Evolutionary conservation across 805 yeast species (phyloP).

Genomic region (Lipomyces starkeyi): DNA sequence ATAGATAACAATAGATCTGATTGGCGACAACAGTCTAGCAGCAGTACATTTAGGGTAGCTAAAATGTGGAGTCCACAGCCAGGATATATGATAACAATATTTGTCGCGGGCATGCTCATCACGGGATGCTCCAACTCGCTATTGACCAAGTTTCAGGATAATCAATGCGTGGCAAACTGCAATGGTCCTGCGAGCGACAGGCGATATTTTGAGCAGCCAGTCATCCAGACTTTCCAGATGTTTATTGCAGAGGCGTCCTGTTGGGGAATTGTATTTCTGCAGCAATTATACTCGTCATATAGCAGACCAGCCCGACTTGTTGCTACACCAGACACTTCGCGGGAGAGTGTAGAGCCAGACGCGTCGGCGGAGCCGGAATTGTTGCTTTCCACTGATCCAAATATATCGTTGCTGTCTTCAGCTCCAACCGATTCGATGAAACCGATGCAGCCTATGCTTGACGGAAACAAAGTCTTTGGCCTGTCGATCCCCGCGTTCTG

Average conservation of each 20-base stretch:
- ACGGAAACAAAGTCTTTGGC: slow-evolving; percentile 45
- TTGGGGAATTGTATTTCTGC: slow-evolving; percentile 47
- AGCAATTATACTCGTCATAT: slow-evolving; percentile 10
- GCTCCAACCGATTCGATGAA: slow-evolving; percentile 7
- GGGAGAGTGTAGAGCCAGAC: slow-evolving; percentile 11
- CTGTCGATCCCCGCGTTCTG: slow-evolving; percentile 70
- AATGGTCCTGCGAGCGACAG: slow-evolving; percentile 51
- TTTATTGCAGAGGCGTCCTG: slow-evolving; percentile 71
- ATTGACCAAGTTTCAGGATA: slow-evolving; percentile 74
- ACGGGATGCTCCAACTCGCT: slow-evolving; percentile 78
- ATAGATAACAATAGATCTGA: neutral
- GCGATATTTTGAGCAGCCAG: slow-evolving; percentile 76
- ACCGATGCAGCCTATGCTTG: slow-evolving; percentile 18
- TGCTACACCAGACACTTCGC: slow-evolving; percentile 6
- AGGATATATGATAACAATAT: slow-evolving; percentile 20
- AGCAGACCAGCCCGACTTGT: neutral
- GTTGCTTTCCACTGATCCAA: slow-evolving; percentile 8
- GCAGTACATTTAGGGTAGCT: neutral
- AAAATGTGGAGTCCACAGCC: neutral
- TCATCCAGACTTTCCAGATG: slow-evolving; percentile 80
- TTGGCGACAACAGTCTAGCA: neutral
- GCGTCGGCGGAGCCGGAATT: slow-evolving; percentile 17
- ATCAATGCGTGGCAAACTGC: slow-evolving; percentile 69
- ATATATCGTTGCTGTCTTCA: neutral
- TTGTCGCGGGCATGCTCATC: slow-evolving; percentile 61